Evolutionary conservation across 805 yeast species (phyloP), one percentile per base, ranked within the genome.

Genomic region (Schwanniomyces yamadae): DNA sequence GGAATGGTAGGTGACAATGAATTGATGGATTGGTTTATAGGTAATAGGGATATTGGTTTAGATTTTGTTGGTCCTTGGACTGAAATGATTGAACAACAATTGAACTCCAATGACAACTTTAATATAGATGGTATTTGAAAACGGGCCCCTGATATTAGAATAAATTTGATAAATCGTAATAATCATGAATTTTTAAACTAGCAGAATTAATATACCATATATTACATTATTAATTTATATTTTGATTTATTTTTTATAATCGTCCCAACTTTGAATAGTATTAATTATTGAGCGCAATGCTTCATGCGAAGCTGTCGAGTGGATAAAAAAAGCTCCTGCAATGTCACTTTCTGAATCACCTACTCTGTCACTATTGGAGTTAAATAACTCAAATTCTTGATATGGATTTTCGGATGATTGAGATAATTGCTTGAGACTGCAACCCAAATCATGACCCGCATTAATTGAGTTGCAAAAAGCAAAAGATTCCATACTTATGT

Each of bases 21-120:
- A 42, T 66, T 67, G 10, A 64, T 66, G 61, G 73, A 67, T 21
- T 68, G 71, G 71, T 66, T 68, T 42, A 51, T 59, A 21, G 66
- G 58, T 34, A 62, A 68, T 43, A 48, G 50, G 26, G 61, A 66
- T 36, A 54, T 66, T 13, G 71, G 71, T 7, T 55, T 68, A 30
- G 74, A 68, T 38, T 68, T 68, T 23, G 73, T 82, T 19, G 90
- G 81, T 24, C 87, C 87, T 2, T 84, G 89, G 81, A 83, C 91
- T 0, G 86, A 82, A 52, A 80, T 82, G 76, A 74, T 84, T 27
- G 91, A 83, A 52, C 81, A 78, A 46, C 86, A 80, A 41, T 72
- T 77, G 40, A 58, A 57, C 35, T 47, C 52, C 9, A 60, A 61
- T 32, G 66, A 54, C 23, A 62, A 53, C 34, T 60, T 15, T 19